These are phyloP conservation scores for Cordyceps farinosa DNA, from an alignment of 2,329 filamentous ascomycete genomes.

Conservation along the genomic window DNA sequence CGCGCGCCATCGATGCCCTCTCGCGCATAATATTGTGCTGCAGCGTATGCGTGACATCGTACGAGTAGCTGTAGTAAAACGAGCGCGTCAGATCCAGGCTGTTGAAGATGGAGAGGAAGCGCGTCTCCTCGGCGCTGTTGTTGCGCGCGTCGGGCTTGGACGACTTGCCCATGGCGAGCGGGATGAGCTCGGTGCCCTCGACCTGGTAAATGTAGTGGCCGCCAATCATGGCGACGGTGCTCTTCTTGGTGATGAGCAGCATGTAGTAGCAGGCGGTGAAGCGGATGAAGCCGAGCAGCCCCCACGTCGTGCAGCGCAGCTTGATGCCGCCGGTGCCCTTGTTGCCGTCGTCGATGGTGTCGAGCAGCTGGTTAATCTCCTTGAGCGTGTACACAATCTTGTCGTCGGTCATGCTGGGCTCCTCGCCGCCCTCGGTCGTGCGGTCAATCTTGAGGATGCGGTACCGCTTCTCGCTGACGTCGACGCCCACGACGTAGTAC, in stretches of 20 bases:
- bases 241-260: constrained; percentile 92
- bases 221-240: constrained; percentile 91
- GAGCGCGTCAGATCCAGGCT: constrained; percentile 86
- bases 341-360: constrained; percentile 93
- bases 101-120: constrained; percentile 83
- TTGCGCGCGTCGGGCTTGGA: constrained; percentile 70
- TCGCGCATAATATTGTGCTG: constrained; percentile 89
- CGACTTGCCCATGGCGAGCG: constrained; percentile 72
- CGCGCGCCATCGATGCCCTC: constrained; percentile 65
- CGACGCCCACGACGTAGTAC: constrained; percentile 92
- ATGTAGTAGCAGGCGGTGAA: constrained; percentile 98
- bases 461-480: constrained; percentile 84
- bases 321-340: constrained; percentile 85
- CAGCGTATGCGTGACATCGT: constrained; percentile 87
- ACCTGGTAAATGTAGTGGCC: constrained; percentile 96
- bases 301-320: constrained; percentile 88
- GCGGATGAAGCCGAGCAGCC: constrained; percentile 87
- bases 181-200: constrained; percentile 87
- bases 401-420: constrained; percentile 85
- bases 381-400: constrained; percentile 90
- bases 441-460: constrained; percentile 93
- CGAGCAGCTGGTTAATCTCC: constrained; percentile 89
- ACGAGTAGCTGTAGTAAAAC: constrained; percentile 98
- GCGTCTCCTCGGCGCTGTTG: constrained; percentile 69
- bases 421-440: constrained; percentile 71